Percentiles rank a stretch among this genome's conserved stretches.
phyloP scores from a whole-genome alignment of 164 flowering plant species.

The Tetrastigma voinierianum region DNA sequence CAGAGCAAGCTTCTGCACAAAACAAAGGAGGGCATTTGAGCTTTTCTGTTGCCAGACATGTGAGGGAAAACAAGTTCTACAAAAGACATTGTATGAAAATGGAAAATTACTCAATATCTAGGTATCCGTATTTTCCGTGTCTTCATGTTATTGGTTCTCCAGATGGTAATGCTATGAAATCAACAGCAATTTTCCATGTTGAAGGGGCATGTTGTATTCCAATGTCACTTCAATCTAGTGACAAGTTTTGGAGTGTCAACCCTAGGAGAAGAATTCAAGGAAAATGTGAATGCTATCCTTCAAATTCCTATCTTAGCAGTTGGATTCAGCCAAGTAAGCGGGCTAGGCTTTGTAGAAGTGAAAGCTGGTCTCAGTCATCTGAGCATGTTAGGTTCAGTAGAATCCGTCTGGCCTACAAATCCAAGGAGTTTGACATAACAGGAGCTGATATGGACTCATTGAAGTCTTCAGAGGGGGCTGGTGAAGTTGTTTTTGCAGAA shows the following conservation, averaged over 20 bases:
- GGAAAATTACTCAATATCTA: slow-evolving; percentile 18
- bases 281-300: slow-evolving; percentile 33
- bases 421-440: slow-evolving; percentile 66
- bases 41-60: slow-evolving; percentile 22
- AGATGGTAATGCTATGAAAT: slow-evolving; percentile 21
- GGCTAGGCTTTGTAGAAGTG: slow-evolving; percentile 28
- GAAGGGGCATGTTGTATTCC: slow-evolving; percentile 20
- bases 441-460: slow-evolving; percentile 47
- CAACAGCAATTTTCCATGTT: slow-evolving; percentile 8
- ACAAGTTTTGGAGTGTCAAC: slow-evolving; percentile 13
- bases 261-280: slow-evolving; percentile 26
- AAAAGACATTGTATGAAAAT: slow-evolving; percentile 19
- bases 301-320: slow-evolving; percentile 22
- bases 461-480: slow-evolving; percentile 39
- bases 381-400: slow-evolving; percentile 33
- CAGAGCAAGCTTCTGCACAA: slow-evolving; percentile 25
- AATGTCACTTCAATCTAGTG: slow-evolving; percentile 20
- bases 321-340: slow-evolving; percentile 31
- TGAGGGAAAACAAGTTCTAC: slow-evolving; percentile 23
- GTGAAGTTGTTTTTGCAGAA: slow-evolving; percentile 49
- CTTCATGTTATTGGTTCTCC: slow-evolving; percentile 17
- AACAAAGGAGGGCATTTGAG: slow-evolving; percentile 27
- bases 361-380: slow-evolving; percentile 22
- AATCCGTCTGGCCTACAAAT: slow-evolving; percentile 56
- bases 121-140: slow-evolving; percentile 22